A percentile compares a stretch with the other conserved stretches of the same genome.
Conservation (phyloP, 164 flowering plant genomes). For the Warburgia ugandensis region DNA sequence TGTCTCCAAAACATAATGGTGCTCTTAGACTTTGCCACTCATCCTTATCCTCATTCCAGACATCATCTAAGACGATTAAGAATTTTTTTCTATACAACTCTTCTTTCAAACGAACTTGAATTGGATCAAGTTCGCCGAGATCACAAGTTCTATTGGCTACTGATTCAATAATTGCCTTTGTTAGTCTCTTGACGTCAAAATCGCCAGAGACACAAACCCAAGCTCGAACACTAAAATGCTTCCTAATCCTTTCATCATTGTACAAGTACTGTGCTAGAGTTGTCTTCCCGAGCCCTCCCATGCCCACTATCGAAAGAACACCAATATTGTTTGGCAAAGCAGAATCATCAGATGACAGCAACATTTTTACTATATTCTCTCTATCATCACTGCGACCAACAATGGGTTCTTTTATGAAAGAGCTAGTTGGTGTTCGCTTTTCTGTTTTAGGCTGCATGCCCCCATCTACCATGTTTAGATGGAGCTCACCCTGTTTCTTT, state of each 20-base stretch:
- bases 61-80: conserved; percentile 13
- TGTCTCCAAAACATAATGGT: background rate
- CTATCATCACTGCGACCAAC: conserved; percentile 4
- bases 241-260: background rate
- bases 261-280: conserved; percentile 8
- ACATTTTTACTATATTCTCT: background rate
- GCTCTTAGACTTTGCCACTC: conserved; percentile 5
- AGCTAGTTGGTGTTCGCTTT: background rate
- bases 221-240: background rate
- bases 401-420: background rate
- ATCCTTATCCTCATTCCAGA: conserved; percentile 1
- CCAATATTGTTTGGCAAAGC: background rate
- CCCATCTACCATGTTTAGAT: background rate
- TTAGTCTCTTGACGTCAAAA: background rate
- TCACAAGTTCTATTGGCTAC: background rate
- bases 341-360: background rate
- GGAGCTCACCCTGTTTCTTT: background rate
- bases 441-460: background rate
- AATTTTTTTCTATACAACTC: background rate
- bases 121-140: background rate
- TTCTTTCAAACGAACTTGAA: background rate
- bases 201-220: conserved; percentile 7
- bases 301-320: conserved; percentile 9
- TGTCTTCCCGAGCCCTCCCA: conserved; percentile 13
- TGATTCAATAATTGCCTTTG: background rate